Conservation (phyloP, 2,329 filamentous ascomycete species). For the Rhytidhysteron rufulum region DNA sequence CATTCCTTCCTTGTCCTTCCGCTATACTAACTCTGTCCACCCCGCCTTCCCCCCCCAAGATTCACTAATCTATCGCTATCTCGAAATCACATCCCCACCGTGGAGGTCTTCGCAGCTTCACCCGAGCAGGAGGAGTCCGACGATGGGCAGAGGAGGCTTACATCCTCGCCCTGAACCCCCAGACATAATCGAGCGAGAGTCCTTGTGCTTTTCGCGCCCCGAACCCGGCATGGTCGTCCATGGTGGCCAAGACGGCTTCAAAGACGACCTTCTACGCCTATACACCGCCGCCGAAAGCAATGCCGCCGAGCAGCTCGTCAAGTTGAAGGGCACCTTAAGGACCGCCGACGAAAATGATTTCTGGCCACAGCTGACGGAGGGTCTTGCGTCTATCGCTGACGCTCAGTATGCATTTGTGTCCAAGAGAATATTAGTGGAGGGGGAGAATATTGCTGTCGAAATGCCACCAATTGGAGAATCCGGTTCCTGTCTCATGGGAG, state of each 20-base stretch:
- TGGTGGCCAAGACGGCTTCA: slow-evolving; percentile 42
- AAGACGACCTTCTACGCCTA: slow-evolving; percentile 29
- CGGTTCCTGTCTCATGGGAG: slow-evolving; percentile 61
- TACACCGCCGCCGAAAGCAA: slow-evolving; percentile 52
- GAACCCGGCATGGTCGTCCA: slow-evolving; percentile 42
- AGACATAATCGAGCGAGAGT: slow-evolving; percentile 39
- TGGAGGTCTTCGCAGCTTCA: not conserved
- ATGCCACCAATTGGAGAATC: slow-evolving; percentile 59
- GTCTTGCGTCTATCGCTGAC: slow-evolving; percentile 58
- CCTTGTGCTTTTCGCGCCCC: slow-evolving; percentile 40
- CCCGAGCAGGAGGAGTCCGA: slow-evolving; percentile 1
- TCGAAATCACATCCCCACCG: not conserved
- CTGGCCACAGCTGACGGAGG: slow-evolving; percentile 62
- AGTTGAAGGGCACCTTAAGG: slow-evolving; percentile 55
- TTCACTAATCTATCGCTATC: too few species aligned
- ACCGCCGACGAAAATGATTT: slow-evolving; percentile 56
- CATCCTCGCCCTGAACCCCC: slow-evolving; percentile 27
- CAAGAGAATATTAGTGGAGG: slow-evolving; percentile 59
- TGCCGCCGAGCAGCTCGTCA: slow-evolving; percentile 57
- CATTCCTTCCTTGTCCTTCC: not conserved
- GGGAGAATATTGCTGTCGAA: slow-evolving; percentile 55
- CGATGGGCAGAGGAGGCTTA: slow-evolving; percentile 25
- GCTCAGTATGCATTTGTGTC: slow-evolving; percentile 68
- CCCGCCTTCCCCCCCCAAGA: too few species aligned
- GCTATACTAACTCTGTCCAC: not conserved